Evolutionary conservation across 2,329 filamentous ascomycete species (phyloP), one percentile per base, ranked within the genome.

Genomic region (Aspergillus jensenii): DNA sequence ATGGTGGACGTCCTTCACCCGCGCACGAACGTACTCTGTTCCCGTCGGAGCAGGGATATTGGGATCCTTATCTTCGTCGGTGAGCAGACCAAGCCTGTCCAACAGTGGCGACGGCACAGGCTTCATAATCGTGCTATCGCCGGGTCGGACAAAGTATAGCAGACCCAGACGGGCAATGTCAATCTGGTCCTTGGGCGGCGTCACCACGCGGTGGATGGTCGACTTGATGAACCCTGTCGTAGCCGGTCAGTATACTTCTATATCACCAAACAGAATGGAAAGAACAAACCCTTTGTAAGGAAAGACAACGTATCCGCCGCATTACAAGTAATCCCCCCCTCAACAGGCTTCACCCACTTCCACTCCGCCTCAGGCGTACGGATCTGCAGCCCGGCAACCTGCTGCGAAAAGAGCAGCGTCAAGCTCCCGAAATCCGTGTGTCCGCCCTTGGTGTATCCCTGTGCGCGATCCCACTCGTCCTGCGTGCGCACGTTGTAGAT

Each of bases 381-480:
- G 21, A 86, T 81, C 67, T 86, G 84, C 12, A 86, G 71, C 0
- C 78, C 83, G 0, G 82, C 83, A 1, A 86, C 78, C 0, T 83
- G 82, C 61, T 86, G 84, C 3, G 82, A 75, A 72, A 86, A 86
- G 0, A 86, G 74, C 1, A 86, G 68, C 0, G 83, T 86, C 3
- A 85, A 71, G 0, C 81, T 82, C 0, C 83, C 84, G 6, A 85
- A 75, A 63, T 86, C 84, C 0, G 83, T 86, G 62, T 86, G 84
- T 0, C 83, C 82, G 0, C 74, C 73, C 0, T 76, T 71, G 55
- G 78, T 80, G 1, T 82, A 72, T 39, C 73, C 70, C 1, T 78
- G 76, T 2, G 74, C 71, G 41, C 72, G 73, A 12, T 74, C 77
- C 58, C 79, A 80, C 56, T 82, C 78, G 35, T 82, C 79, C 0